phyloP scores from a whole-genome alignment of 2,329 filamentous ascomycete species.

The Colletotrichum sp. region DNA sequence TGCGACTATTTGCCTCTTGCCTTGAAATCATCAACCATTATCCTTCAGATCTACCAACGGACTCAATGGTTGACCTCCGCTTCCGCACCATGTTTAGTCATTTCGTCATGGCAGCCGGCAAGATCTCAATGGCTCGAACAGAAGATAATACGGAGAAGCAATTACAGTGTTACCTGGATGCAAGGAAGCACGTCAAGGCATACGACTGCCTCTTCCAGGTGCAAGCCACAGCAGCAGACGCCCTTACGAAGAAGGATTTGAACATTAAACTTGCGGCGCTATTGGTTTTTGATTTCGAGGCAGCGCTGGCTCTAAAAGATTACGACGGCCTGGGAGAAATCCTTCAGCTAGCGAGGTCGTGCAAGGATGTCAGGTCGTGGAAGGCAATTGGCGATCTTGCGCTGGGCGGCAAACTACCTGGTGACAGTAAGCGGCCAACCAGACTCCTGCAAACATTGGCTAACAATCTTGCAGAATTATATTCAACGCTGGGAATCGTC shows the following conservation, averaged over 20 bases:
- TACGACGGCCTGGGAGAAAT: constrained; percentile 71
- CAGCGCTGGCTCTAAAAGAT: constrained; percentile 66
- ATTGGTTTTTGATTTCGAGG: constrained; percentile 81
- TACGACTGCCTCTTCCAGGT: constrained; percentile 58
- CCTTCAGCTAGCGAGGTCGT: constrained; percentile 55
- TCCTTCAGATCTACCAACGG: constrained; percentile 47
- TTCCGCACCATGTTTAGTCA: constrained; percentile 72
- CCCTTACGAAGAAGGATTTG: constrained; percentile 56
- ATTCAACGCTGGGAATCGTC: constrained; percentile 65
- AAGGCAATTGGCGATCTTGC: constrained; percentile 72
- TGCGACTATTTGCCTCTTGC: constrained; percentile 62
- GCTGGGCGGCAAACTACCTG: constrained; percentile 57
- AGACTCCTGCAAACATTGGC: background rate
- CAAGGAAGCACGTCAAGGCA: constrained; percentile 63
- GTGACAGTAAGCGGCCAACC: constrained; percentile 44
- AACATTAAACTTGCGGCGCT: constrained; percentile 68
- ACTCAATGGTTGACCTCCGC: constrained; percentile 51
- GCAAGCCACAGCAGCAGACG: constrained; percentile 43
- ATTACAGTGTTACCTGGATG: constrained; percentile 65
- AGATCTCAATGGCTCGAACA: constrained; percentile 56
- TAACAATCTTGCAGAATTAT: constrained; percentile 45
- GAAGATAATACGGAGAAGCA: constrained; percentile 55
- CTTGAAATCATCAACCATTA: constrained; percentile 57
- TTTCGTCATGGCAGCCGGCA: constrained; percentile 65
- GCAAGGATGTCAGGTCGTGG: constrained; percentile 51